phyloP scores from a whole-genome alignment of 441 rosid genomes.

The Adansonia madagascariensis region DNA sequence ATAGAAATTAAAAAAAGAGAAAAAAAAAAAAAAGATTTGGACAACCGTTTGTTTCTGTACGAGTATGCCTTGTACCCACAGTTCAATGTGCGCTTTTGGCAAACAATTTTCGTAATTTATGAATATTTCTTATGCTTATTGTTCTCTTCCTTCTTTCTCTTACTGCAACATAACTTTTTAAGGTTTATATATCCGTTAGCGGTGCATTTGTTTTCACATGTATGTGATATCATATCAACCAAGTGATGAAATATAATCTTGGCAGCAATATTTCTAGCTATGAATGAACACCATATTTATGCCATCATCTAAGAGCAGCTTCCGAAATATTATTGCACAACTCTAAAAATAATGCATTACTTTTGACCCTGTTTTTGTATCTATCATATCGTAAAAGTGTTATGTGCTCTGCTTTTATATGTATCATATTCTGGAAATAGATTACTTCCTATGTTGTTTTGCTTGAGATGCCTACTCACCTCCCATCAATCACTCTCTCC shows the following conservation, averaged over 20 bases:
- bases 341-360: not conserved
- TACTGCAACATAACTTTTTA: not conserved
- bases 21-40: constrained; percentile 20
- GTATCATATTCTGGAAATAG: not conserved
- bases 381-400: not conserved
- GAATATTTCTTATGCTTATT: constrained; percentile 17
- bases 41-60: constrained; percentile 15
- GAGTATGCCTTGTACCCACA: constrained; percentile 29
- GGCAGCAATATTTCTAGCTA: not conserved
- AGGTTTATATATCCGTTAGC: constrained; percentile 1
- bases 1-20: not conserved
- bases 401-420: too few species aligned
- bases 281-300: not conserved
- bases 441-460: not conserved
- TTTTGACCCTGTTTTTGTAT: not conserved
- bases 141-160: not conserved
- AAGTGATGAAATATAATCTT: not conserved
- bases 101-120: constrained; percentile 31
- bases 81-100: constrained; percentile 32
- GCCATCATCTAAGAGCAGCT: not conserved
- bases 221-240: not conserved
- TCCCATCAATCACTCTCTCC: too few species aligned
- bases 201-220: not conserved
- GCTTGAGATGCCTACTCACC: not conserved
- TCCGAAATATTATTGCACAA: not conserved